Conservation (phyloP, 1,284 basidiomycete genomes). For the Cutaneotrichosporon cutaneum region DNA sequence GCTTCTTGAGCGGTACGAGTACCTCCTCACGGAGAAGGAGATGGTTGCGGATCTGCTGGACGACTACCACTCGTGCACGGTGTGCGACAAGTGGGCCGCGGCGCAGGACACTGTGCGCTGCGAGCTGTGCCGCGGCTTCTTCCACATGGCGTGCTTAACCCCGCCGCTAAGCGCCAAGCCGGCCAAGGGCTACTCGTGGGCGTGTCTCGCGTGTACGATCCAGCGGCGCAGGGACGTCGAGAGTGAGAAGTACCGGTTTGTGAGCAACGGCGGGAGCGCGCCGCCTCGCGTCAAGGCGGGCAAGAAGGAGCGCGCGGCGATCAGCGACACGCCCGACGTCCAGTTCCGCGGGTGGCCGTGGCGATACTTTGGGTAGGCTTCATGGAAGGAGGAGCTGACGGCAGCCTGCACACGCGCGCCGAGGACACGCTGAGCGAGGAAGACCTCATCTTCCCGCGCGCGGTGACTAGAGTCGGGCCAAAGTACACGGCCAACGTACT, state of each 20-base stretch:
- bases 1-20: slow-evolving; percentile 82
- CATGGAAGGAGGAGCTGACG: slow-evolving; percentile 19
- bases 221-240: slow-evolving; percentile 86
- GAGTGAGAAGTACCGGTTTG: slow-evolving; percentile 62
- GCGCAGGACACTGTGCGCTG: slow-evolving; percentile 89
- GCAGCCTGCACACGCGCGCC: slow-evolving; percentile 80
- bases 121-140: slow-evolving; percentile 89
- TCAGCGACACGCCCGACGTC: slow-evolving; percentile 73
- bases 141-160: slow-evolving; percentile 91
- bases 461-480: slow-evolving; percentile 79
- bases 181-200: slow-evolving; percentile 96
- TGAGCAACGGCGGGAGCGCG: slow-evolving; percentile 53
- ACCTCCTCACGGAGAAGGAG: slow-evolving; percentile 90
- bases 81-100: slow-evolving; percentile 73
- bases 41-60: slow-evolving; percentile 88
- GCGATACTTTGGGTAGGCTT: slow-evolving; percentile 85
- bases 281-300: slow-evolving; percentile 60
- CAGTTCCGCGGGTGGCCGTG: slow-evolving; percentile 73
- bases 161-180: slow-evolving; percentile 95
- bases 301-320: slow-evolving; percentile 60
- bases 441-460: slow-evolving; percentile 89
- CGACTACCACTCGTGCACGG: slow-evolving; percentile 75
- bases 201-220: slow-evolving; percentile 87
- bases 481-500: slow-evolving; percentile 71
- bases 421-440: slow-evolving; percentile 91